Evolutionary conservation across 371 early-diverging fungal genomes (phyloP), one percentile per base, ranked within the genome.

Genomic region (Mortierella sp.): DNA sequence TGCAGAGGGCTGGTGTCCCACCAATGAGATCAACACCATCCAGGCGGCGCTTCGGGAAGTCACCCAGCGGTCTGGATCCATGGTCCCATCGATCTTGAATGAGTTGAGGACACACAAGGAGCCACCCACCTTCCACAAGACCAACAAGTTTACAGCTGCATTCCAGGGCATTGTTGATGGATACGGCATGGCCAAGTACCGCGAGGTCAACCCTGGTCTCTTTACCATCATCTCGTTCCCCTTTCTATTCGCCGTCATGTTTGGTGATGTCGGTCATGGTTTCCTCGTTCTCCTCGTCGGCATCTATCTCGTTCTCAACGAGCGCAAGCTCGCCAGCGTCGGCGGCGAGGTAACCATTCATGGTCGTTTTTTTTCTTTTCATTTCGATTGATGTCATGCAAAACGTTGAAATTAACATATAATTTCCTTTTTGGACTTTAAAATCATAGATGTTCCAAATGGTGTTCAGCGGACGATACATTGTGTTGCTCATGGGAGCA

Each of bases 211-310:
- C 89, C 99, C 99, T 48, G 99, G 99, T 48, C 93, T 99, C 54
- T 99, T 99, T 86, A 98, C 99, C 0, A 89, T 97, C 42, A 97
- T 99, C 63, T 97, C 99, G 0, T 99, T 99, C 94, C 99, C 99
- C 26, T 99, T 99, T 90, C 88, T 99, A 75, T 99, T 99, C 91
- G 99, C 99, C 55, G 95, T 99, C 77, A 99, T 99, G 99, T 99
- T 99, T 94, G 99, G 99, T 78, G 99, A 99, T 91, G 93, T 99
- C 63, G 99, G 99, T 44, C 99, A 99, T 85, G 99, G 99, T 24
- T 84, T 97, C 74, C 80, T 99, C 71, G 93, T 99, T 90, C 88
- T 97, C 11, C 82, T 96, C 31, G 87, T 92, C 75, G 98, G 95
- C 7, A 88, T 94, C 2, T 97, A 95, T 82, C 89, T 99, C 76